These are phyloP conservation scores for Gaeumannomyces sp. DNA, from an alignment of 2,329 filamentous ascomycete species.

Conservation along the genomic window DNA sequence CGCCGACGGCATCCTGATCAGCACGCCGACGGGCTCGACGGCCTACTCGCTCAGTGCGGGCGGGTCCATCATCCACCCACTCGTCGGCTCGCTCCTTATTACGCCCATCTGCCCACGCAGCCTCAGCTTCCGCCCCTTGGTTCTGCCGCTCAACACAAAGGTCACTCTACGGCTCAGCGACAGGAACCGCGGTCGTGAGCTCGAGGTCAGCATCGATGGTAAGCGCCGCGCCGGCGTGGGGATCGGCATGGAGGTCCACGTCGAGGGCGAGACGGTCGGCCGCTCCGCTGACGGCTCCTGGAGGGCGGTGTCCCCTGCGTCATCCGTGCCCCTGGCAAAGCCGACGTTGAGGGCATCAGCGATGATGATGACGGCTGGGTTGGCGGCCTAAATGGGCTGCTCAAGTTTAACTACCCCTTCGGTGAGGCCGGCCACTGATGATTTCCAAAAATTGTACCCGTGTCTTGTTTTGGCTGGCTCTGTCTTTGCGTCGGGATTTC, in stretches of 20 bases:
- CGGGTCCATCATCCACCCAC: constrained; percentile 87
- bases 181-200: constrained; percentile 68
- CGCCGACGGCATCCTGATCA: constrained; percentile 90
- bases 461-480: constrained; percentile 2
- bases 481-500: not conserved
- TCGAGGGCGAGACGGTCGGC: constrained; percentile 78
- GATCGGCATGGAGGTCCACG: constrained; percentile 77
- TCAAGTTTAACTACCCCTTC: constrained; percentile 98
- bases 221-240: constrained; percentile 60
- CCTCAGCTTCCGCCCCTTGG: constrained; percentile 84
- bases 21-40: constrained; percentile 89
- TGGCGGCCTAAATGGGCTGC: constrained; percentile 80
- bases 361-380: constrained; percentile 92
- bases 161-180: constrained; percentile 77
- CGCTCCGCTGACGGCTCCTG: constrained; percentile 36
- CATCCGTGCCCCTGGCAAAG: constrained; percentile 55
- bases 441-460: not conserved
- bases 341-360: constrained; percentile 30
- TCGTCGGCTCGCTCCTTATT: constrained; percentile 80
- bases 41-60: constrained; percentile 93
- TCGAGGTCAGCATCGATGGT: constrained; percentile 76
- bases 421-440: constrained; percentile 49
- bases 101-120: constrained; percentile 93
- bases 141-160: constrained; percentile 78
- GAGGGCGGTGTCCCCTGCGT: constrained; percentile 89